Percentiles rank a stretch among this genome's conserved stretches.
These are phyloP conservation scores for Silene noctiflora DNA, from an alignment of 179 eudicot genomes.

Conservation along the genomic window DNA sequence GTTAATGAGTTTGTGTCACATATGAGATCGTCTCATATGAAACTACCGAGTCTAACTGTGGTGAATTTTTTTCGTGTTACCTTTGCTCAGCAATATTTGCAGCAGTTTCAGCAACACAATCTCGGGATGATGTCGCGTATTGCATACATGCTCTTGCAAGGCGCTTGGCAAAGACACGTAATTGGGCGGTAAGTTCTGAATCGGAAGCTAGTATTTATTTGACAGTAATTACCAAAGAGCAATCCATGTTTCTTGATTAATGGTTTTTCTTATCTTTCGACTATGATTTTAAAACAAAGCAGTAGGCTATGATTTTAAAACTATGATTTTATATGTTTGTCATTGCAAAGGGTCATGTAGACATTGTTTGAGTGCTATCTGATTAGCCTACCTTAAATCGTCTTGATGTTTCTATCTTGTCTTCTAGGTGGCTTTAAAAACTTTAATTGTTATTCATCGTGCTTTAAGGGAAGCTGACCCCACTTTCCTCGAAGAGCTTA, in stretches of 20 bases:
- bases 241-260: too few relatives aligned
- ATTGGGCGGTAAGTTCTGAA: conserved; percentile 83
- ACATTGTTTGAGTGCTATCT: background rate
- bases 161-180: conserved; percentile 83
- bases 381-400: background rate
- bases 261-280: background rate
- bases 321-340: background rate
- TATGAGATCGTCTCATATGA: too few relatives aligned
- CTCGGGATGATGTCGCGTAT: conserved; percentile 94
- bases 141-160: conserved; percentile 92
- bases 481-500: conserved; percentile 81
- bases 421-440: conserved; percentile 88
- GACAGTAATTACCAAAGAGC: background rate
- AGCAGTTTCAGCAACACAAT: conserved; percentile 77
- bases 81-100: conserved; percentile 68
- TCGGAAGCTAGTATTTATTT: background rate
- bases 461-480: conserved; percentile 93
- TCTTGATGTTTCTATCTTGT: background rate
- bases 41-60: conserved; percentile 16
- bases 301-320: too few relatives aligned
- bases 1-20: background rate
- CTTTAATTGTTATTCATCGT: conserved; percentile 82
- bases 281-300: background rate
- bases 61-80: conserved; percentile 8
- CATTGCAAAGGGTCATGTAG: background rate